Base-by-base conservation (phyloP, 73 alveolate species). In the Symbiodinium natans region DNA sequence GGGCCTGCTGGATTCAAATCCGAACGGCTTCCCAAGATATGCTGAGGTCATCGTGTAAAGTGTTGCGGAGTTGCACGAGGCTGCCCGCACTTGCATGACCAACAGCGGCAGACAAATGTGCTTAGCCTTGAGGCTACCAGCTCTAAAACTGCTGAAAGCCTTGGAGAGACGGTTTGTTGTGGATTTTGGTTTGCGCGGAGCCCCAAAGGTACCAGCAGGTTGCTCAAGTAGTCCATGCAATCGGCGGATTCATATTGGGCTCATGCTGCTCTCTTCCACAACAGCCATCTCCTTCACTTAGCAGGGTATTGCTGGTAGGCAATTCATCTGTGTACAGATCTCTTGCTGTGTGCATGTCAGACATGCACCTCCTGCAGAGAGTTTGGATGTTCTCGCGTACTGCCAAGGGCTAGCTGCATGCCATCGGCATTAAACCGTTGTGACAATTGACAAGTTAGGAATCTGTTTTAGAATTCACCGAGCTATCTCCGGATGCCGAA, bases 1-100 rank as follows among this genome's bases (percentile, higher is more conserved):
- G 97, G 97, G 97, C 11, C 56, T 90, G 86, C 25, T 90, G 88
- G 77, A 90, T 38, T 82, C 88, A 17, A 52, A 23, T 88, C 42
- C 77, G 15, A 21, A 63, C 34, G 40, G 84, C 84, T 34, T 33
- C 84, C 43, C 84, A 29, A n/a, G 84, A 4, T 73, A 33, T 73
- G 84, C 84, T 73, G 40, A 73, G 84, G 40, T 73, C 41, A 63
- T 63, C 77, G 25, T 63, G 77, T 63, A 63, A 63, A 63, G 77
- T 21, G 31, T 27, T 21, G 36, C 36, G 77, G 77, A 21, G 77
- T 63, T 63, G 77, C 77, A 63, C 77, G 77, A 63, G 77, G 10
- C 77, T 21, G 31, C 77, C 77, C 77, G 77, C 77, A 63, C 36
- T 10, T 63, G 77, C 77, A 63, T 63, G 77, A 34, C 77, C 77